Conservation (phyloP, 2,329 filamentous ascomycete species). For the Sclerotinia subarctica region DNA sequence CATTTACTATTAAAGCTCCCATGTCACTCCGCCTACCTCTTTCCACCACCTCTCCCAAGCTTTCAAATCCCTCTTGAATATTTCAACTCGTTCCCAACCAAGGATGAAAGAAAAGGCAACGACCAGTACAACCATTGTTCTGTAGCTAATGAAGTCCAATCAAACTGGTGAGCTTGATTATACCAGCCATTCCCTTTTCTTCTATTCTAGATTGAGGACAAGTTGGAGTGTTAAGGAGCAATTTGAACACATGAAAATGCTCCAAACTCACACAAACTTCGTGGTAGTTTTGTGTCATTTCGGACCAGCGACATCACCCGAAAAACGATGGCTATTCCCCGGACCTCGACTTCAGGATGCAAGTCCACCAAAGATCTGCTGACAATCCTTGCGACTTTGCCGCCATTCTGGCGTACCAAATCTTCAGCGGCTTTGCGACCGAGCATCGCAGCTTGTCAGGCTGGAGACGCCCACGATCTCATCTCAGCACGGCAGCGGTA, state of each 20-base stretch:
- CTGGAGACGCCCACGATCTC: not conserved
- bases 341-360: no score
- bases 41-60: not conserved
- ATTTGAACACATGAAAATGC: not conserved
- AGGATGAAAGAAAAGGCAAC: not conserved
- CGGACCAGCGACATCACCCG: not conserved
- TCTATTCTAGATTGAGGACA: not conserved
- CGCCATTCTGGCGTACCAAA: no score
- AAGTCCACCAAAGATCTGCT: no score
- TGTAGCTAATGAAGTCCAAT: not conserved
- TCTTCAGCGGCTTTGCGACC: no score
- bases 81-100: not conserved
- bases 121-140: not conserved
- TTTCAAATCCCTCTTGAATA: not conserved
- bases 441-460: not conserved
- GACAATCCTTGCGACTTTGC: not conserved
- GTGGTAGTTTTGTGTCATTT: not conserved
- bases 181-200: not conserved
- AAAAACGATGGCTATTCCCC: not conserved
- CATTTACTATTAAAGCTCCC: not conserved
- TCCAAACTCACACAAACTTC: not conserved
- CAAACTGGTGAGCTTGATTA: not conserved
- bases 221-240: not conserved
- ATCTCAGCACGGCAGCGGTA: no score
- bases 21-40: not conserved